Percentiles rank a stretch among this genome's conserved stretches.
Evolutionary conservation across 2,329 filamentous ascomycete species (phyloP).

Genomic region (Penicillium sp.): DNA sequence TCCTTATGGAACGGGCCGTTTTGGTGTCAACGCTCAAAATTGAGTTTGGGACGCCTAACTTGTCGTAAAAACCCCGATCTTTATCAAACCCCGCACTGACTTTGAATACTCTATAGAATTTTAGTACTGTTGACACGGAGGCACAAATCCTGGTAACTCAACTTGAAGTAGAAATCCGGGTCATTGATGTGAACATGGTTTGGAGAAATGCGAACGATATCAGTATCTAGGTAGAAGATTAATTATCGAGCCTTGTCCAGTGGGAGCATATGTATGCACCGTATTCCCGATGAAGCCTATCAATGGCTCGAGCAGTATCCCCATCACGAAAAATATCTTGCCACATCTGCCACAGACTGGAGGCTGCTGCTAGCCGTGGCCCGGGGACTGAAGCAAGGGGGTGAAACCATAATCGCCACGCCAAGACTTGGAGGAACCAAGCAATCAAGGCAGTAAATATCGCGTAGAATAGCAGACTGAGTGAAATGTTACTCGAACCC

Average conservation of each 20-base stretch:
- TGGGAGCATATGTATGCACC: not conserved
- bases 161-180: constrained; percentile 7
- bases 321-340: constrained; percentile 3
- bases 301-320: not conserved
- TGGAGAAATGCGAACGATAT: constrained; percentile 8
- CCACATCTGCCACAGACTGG: constrained; percentile 3
- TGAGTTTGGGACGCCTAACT: not conserved
- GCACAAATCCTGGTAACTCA: not conserved
- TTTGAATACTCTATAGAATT: not conserved
- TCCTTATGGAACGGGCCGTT: not conserved
- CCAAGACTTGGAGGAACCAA: not conserved
- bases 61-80: constrained; percentile 1
- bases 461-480: not conserved
- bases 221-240: constrained; percentile 1
- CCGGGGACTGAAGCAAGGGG: constrained; percentile 1
- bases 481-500: not conserved
- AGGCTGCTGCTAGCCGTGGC: constrained; percentile 3
- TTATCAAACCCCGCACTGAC: constrained; percentile 3
- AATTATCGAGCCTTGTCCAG: not conserved
- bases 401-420: constrained; percentile 6
- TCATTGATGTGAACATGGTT: constrained; percentile 9
- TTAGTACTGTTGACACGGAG: not conserved
- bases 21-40: constrained; percentile 4
- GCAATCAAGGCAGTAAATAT: not conserved
- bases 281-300: not conserved